Conservation (phyloP, 345 rosid genomes). For the Eucalyptus tenuipes region DNA sequence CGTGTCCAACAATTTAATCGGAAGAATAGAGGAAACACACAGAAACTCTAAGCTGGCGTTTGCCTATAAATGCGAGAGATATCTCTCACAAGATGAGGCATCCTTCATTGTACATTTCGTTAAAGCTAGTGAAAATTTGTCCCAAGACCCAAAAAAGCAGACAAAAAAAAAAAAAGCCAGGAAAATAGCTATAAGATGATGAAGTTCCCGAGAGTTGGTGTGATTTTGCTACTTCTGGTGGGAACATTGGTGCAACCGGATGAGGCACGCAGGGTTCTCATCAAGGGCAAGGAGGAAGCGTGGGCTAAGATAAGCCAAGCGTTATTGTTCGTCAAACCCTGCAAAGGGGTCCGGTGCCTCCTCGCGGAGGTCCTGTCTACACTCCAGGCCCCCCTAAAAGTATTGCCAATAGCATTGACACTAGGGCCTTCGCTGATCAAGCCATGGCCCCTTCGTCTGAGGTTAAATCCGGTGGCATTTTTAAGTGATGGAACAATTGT, state of each 20-base stretch:
- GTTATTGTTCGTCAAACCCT: background rate
- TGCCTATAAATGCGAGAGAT: background rate
- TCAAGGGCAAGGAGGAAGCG: background rate
- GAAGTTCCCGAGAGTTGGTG: background rate
- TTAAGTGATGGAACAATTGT: background rate
- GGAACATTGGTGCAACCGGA: background rate
- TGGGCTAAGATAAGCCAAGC: background rate
- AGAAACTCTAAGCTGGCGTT: background rate
- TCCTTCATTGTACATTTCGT: too few species aligned
- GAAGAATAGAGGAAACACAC: background rate
- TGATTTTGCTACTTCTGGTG: background rate
- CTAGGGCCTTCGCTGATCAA: too few species aligned
- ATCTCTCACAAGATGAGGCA: too few species aligned
- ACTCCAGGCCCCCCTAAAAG: background rate
- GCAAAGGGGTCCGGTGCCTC: background rate
- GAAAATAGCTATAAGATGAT: background rate
- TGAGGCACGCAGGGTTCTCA: background rate
- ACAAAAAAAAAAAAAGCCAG: background rate
- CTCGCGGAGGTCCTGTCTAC: background rate
- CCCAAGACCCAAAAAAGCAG: background rate
- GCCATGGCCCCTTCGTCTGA: too few species aligned
- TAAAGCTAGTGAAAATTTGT: background rate
- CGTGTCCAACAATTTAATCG: too few species aligned
- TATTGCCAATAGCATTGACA: rapidly evolving
- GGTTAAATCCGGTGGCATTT: background rate